phyloP scores from a whole-genome alignment of 2,329 filamentous ascomycete species.

The Byssothecium circinans region DNA sequence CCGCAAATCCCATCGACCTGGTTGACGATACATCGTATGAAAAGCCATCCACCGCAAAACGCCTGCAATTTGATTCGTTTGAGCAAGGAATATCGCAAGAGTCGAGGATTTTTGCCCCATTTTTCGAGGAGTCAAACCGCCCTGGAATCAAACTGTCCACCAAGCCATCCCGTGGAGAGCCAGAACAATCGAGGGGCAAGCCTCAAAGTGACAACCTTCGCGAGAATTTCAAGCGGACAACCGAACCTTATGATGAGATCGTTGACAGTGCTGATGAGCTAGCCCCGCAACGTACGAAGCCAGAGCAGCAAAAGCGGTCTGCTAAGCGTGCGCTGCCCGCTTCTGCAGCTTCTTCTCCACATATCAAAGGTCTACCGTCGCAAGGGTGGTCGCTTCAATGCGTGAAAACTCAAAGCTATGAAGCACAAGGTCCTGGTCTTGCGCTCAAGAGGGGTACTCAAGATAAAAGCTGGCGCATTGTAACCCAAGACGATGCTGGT shows the following conservation, averaged over 20 bases:
- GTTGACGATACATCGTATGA: conserved; percentile 2
- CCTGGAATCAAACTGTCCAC: no score
- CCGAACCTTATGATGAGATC: not conserved
- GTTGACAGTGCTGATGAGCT: conserved; percentile 24
- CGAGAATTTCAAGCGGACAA: conserved; percentile 12
- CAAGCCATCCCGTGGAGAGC: conserved; percentile 3
- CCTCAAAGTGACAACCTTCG: conserved; percentile 9
- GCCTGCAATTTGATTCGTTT: conserved; percentile 7
- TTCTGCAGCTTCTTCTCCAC: not conserved
- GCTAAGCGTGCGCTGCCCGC: conserved; percentile 4
- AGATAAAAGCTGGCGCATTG: no score
- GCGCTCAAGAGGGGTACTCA: no score
- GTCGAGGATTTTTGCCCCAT: no score
- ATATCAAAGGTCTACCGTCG: not conserved
- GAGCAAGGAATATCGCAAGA: conserved; percentile 17
- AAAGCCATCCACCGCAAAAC: conserved; percentile 1
- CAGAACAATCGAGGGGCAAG: not conserved
- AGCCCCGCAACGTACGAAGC: conserved; percentile 3
- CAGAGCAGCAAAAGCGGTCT: not conserved
- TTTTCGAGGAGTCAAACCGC: no score
- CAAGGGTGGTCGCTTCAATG: no score
- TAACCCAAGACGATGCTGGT: not conserved
- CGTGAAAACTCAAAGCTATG: no score
- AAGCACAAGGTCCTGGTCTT: no score
- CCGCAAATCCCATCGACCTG: conserved; percentile 5